Conservation (phyloP, 2,329 filamentous ascomycete species). For the Venturia aucupariae region DNA sequence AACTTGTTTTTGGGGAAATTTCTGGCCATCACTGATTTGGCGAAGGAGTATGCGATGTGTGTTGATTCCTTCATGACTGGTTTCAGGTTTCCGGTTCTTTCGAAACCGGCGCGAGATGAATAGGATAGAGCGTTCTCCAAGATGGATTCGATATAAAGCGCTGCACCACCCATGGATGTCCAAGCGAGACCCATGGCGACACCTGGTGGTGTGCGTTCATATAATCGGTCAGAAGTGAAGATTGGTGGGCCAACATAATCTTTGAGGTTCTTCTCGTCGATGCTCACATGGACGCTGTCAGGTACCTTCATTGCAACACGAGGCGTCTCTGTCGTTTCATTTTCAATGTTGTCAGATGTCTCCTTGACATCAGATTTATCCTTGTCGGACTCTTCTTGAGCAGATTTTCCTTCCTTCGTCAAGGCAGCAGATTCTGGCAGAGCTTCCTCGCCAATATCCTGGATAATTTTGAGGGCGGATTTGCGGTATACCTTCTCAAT, state of each 20-base stretch:
- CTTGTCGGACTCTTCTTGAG: slow-evolving; percentile 61
- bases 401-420: slow-evolving; percentile 76
- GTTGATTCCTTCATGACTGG: slow-evolving; percentile 98
- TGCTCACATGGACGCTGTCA: slow-evolving; percentile 74
- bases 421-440: slow-evolving; percentile 72
- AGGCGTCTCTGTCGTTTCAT: slow-evolving; percentile 55
- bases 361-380: slow-evolving; percentile 55
- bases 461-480: slow-evolving; percentile 91
- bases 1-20: slow-evolving; percentile 86
- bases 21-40: slow-evolving; percentile 78
- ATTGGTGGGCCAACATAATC: slow-evolving; percentile 95
- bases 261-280: slow-evolving; percentile 81
- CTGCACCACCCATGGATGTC: slow-evolving; percentile 94
- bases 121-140: slow-evolving; percentile 71
- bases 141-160: slow-evolving; percentile 95
- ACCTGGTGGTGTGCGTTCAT: slow-evolving; percentile 85
- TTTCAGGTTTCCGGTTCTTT: slow-evolving; percentile 92
- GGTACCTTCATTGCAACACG: slow-evolving; percentile 74
- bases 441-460: slow-evolving; percentile 79
- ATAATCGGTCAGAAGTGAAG: slow-evolving; percentile 90
- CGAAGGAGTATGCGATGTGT: slow-evolving; percentile 88
- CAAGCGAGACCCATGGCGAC: slow-evolving; percentile 97
- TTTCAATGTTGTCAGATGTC: slow-evolving; percentile 45
- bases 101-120: slow-evolving; percentile 66
- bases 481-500: slow-evolving; percentile 99